Base-by-base conservation (phyloP, 2,329 filamentous ascomycete genomes). In the Gnomoniopsis smithogilvyi region DNA sequence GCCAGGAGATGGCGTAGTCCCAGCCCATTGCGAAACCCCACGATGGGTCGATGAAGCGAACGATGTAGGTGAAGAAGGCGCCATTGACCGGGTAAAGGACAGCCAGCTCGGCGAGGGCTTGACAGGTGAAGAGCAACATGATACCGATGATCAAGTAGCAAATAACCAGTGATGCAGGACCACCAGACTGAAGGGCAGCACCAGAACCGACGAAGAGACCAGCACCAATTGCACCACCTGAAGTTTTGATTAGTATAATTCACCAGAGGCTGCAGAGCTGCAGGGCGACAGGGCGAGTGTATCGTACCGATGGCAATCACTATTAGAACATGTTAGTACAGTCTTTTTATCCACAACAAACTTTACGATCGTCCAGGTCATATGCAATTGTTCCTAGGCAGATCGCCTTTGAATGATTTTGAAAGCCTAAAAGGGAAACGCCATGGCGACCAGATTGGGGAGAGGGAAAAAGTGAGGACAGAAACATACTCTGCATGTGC, bases 131-230 rank as follows among this genome's bases (percentile, higher is more conserved):
- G 48, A 86, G 73, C 64, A 87, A 73, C 79, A 86, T 84, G 65
- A 78, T 59, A 60, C 83, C 83, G 65, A 86, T 76, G 62, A 86
- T 79, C 8, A 77, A 65, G 67, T 85, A 86, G 64, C 76, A 76
- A 62, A 81, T 76, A 38, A 80, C 67, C 62, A 79, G 67, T 10
- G 75, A 65, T 2, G 72, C 76, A 17, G 87, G 88, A 26, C 87
- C 88, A 67, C 86, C 87, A n/a, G 71, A 75, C 24, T 78, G 74
- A 54, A 90, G 73, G 38, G 86, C 85, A 47, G 70, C 70, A 51
- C 86, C 87, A 2, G 86, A 87, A 51, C 86, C 83, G 60, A 92
- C 86, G 70, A 91, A 91, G 11, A 91, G 78, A 76, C 89, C 88
- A 63, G 76, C 76, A 59, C 76, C 76, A 51, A 78, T 78, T 15